Evolutionary conservation across 129 eudicot species (phyloP).

Genomic region (Arctium minus): DNA sequence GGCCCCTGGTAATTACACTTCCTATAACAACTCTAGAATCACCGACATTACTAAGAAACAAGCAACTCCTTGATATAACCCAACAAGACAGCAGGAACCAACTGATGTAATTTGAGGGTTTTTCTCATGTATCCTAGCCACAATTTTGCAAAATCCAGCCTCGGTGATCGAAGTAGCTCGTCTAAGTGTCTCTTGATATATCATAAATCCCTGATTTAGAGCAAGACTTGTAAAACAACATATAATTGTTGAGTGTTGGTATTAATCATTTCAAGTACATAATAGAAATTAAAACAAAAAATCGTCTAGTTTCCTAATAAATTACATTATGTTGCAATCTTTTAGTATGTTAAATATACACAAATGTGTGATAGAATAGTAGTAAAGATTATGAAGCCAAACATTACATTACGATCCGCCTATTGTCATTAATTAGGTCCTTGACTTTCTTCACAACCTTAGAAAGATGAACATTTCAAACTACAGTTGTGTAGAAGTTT

Average conservation of each 20-base stretch:
- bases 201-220: neutral
- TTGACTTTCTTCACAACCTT: too few species aligned
- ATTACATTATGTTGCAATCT: neutral
- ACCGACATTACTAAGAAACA: slow-evolving; percentile 31
- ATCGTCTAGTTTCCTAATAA: neutral
- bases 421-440: too few species aligned
- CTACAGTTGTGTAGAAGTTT: too few species aligned
- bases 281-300: neutral
- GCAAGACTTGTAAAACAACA: slow-evolving; percentile 9
- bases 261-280: neutral
- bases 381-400: neutral
- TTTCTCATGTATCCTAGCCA: neutral
- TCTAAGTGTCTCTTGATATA: neutral
- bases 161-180: slow-evolving; percentile 19
- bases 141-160: slow-evolving; percentile 7
- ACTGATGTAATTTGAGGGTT: slow-evolving; percentile 7
- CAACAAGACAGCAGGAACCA: slow-evolving; percentile 38
- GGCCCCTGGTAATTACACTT: neutral
- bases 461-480: too few species aligned
- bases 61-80: slow-evolving; percentile 9
- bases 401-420: too few species aligned
- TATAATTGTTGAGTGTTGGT: neutral
- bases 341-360: neutral
- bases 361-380: neutral
- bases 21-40: slow-evolving; percentile 39